phyloP scores from a whole-genome alignment of 345 rosid species.

The Brassica rapa region DNA sequence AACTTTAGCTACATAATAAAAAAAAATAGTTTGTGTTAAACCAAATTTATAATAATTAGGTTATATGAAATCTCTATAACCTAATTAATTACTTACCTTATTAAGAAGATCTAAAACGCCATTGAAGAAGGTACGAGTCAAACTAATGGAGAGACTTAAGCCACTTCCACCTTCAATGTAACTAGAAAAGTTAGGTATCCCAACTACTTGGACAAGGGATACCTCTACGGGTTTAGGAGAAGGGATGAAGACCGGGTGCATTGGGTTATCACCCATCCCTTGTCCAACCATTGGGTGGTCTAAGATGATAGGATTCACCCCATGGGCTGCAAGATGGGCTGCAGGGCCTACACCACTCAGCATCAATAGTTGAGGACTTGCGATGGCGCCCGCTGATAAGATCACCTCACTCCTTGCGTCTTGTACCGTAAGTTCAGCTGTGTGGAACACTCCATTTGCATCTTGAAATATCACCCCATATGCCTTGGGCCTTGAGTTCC shows the following conservation, averaged over 20 bases:
- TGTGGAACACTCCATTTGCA: constrained; percentile 45
- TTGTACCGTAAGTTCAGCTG: constrained; percentile 40
- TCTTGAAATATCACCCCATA: constrained; percentile 64
- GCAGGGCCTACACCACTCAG: constrained; percentile 75
- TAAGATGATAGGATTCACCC: constrained; percentile 46
- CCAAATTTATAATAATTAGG: neutral
- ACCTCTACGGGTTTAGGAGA: constrained; percentile 59
- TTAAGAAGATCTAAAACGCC: constrained; percentile 38
- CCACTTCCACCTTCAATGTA: constrained; percentile 64
- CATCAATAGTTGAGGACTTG: constrained; percentile 84
- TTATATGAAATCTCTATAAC: neutral
- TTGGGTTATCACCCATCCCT: constrained; percentile 77
- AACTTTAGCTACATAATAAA: constrained; percentile 4
- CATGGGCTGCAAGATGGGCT: constrained; percentile 42
- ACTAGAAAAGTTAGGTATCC: constrained; percentile 53
- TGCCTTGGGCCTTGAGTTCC: constrained; percentile 50
- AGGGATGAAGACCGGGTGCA: constrained; percentile 61
- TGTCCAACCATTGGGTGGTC: constrained; percentile 72
- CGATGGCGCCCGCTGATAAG: constrained; percentile 74
- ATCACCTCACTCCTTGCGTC: constrained; percentile 55
- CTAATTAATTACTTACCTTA: constrained; percentile 41
- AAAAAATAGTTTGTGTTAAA: neutral
- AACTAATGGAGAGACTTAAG: constrained; percentile 45
- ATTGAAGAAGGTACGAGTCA: constrained; percentile 39
- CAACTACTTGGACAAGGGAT: constrained; percentile 63